Conservation (phyloP, 1,284 basidiomycete species). For the Leccinum pachyderme region DNA sequence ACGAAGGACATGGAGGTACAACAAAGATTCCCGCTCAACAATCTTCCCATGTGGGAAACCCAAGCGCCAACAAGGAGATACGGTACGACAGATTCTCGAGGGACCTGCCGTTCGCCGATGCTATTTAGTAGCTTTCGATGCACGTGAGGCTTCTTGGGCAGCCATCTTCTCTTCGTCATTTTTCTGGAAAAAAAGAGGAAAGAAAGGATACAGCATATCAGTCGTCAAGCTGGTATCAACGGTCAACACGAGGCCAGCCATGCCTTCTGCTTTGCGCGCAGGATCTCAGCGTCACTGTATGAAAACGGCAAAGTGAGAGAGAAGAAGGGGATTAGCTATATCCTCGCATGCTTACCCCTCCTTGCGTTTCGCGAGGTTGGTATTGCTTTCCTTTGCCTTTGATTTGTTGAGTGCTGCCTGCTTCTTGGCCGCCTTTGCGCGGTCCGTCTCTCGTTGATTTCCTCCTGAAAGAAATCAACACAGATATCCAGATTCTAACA, state of each 20-base stretch:
- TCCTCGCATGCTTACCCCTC: slow-evolving; percentile 58
- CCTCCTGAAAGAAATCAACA: slow-evolving; percentile 51
- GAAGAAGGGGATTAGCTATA: slow-evolving; percentile 12
- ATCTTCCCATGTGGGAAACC: slow-evolving; percentile 11
- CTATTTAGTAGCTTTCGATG: slow-evolving; percentile 43
- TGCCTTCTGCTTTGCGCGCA: slow-evolving; percentile 78
- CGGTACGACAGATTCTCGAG: slow-evolving; percentile 13
- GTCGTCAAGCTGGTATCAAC: slow-evolving; percentile 11
- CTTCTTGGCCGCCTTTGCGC: slow-evolving; percentile 73
- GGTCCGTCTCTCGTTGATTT: slow-evolving; percentile 77
- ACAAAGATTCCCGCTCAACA: slow-evolving; percentile 13
- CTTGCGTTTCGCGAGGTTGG: slow-evolving; percentile 62
- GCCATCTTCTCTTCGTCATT: slow-evolving; percentile 57
- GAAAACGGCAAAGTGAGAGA: slow-evolving; percentile 25
- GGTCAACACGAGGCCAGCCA: slow-evolving; percentile 13
- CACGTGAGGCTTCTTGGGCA: slow-evolving; percentile 28
- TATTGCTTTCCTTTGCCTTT: slow-evolving; percentile 68
- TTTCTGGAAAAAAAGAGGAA: slow-evolving; percentile 41
- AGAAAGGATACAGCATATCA: slow-evolving; percentile 6
- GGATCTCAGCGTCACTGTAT: slow-evolving; percentile 65
- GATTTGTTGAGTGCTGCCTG: slow-evolving; percentile 45
- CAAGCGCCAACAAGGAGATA: neutral
- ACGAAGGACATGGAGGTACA: slow-evolving; percentile 5
- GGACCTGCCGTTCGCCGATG: slow-evolving; percentile 23
- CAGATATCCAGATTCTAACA: neutral